Percentiles rank a stretch among this genome's conserved stretches.
Evolutionary conservation across 177 flowering plant genomes (phyloP).

Genomic region (Vitis hybrid): DNA sequence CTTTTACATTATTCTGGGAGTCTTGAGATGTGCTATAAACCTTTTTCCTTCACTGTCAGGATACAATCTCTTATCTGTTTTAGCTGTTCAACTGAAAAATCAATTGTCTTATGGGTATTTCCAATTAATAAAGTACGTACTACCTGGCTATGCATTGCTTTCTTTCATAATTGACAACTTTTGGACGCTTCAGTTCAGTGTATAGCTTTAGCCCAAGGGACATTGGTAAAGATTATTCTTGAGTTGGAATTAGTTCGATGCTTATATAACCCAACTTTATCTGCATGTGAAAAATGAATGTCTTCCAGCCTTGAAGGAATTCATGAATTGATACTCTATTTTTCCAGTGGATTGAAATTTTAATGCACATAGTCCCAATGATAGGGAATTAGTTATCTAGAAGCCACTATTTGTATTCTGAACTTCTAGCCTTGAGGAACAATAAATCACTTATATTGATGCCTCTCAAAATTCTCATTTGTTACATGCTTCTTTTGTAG

Average conservation of each 20-base stretch:
- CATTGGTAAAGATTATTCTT: not conserved
- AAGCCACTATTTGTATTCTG: not conserved
- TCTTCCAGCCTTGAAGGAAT: not conserved
- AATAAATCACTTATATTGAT: not conserved
- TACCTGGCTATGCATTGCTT: not conserved
- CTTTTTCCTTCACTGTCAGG: no score
- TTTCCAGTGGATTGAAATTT: not conserved
- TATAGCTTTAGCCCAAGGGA: not conserved
- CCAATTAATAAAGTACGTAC: not conserved
- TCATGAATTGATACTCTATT: not conserved
- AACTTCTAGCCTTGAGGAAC: not conserved
- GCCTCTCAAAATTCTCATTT: constrained; percentile 5
- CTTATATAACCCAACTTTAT: not conserved
- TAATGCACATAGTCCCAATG: not conserved
- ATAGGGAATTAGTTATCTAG: not conserved
- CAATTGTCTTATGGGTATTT: not conserved
- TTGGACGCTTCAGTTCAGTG: not conserved
- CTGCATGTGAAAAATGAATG: not conserved
- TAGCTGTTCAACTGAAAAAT: no score
- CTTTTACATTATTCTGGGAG: constrained; percentile 1
- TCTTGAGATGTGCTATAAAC: not conserved
- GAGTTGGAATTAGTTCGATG: not conserved
- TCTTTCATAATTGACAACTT: not conserved
- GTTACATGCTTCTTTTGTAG: constrained; percentile 34
- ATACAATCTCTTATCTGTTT: no score